Conservation (phyloP, 2,329 filamentous ascomycete species). For the Talaromyces sp. region DNA sequence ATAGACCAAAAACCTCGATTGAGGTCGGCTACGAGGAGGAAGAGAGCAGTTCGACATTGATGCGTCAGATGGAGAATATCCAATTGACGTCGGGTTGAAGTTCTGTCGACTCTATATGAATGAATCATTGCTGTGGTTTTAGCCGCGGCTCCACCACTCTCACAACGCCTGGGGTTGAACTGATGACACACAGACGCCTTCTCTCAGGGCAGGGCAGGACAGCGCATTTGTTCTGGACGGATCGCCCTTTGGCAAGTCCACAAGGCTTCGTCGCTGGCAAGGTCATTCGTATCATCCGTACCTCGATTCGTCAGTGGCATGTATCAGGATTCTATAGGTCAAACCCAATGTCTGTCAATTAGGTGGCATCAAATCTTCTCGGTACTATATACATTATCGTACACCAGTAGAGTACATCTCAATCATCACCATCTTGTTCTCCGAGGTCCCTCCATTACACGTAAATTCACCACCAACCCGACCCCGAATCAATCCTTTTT, state of each 20-base stretch:
- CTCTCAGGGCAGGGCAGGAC: background rate
- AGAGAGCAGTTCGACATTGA: conserved; percentile 50
- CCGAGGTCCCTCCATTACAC: background rate
- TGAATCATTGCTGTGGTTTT: background rate
- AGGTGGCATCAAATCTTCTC: background rate
- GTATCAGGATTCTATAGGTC: background rate
- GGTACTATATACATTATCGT: background rate
- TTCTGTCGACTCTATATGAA: too few species aligned
- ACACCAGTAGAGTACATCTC: background rate
- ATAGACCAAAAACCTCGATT: conserved; percentile 46
- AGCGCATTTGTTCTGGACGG: background rate
- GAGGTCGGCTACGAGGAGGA: conserved; percentile 46
- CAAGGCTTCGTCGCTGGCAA: background rate
- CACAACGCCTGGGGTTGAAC: background rate
- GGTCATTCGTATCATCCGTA: background rate
- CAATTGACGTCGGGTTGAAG: conserved; percentile 13
- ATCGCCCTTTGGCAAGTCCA: background rate
- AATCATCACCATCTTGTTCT: background rate
- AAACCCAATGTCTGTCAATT: background rate
- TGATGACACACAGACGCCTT: background rate
- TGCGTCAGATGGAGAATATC: conserved; percentile 49
- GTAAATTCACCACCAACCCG: background rate
- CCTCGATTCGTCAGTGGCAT: background rate
- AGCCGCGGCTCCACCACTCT: background rate
- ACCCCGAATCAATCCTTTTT: background rate